A percentile compares a stretch with the other conserved stretches of the same genome.
These are phyloP conservation scores for Colletotrichum eleusines DNA, from an alignment of 2,329 filamentous ascomycete species.

Conservation along the genomic window DNA sequence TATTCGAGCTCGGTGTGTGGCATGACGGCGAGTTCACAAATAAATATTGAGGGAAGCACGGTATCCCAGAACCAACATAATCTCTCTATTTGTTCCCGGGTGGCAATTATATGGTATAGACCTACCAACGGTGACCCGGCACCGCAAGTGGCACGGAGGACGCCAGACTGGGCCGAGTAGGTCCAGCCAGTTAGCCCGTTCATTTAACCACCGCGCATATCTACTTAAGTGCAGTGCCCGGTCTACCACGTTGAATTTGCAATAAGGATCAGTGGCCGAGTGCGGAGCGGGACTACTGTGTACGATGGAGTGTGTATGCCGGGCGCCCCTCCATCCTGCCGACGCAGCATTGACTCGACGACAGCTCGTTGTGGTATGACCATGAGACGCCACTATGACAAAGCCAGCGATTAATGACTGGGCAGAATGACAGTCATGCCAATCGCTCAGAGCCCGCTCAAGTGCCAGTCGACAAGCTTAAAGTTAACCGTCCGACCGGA, in stretches of 20 bases:
- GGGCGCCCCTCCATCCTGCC: too few species aligned
- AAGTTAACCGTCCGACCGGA: too few species aligned
- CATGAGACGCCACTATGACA: too few species aligned
- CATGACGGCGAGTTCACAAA: constrained; percentile 49
- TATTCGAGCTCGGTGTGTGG: constrained; percentile 65
- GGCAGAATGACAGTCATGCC: not conserved
- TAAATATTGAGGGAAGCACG: not conserved
- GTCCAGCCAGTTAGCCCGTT: constrained; percentile 1
- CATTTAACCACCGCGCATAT: not conserved
- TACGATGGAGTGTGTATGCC: not conserved
- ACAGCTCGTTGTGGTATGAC: too few species aligned
- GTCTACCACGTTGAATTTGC: not conserved
- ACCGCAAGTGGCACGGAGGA: constrained; percentile 8
- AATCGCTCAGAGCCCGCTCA: not conserved
- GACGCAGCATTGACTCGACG: too few species aligned
- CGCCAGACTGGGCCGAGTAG: constrained; percentile 22
- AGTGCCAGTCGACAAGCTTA: not conserved
- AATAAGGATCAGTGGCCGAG: not conserved
- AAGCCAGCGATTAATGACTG: too few species aligned
- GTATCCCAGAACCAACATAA: not conserved
- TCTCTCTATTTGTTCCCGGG: not conserved
- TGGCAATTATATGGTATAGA: constrained; percentile 10
- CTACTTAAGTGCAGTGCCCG: not conserved
- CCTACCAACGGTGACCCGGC: constrained; percentile 2
- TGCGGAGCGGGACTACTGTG: constrained; percentile 8